Base-by-base conservation (phyloP, 2,329 filamentous ascomycete species). In the Calonectria multiphialidica region DNA sequence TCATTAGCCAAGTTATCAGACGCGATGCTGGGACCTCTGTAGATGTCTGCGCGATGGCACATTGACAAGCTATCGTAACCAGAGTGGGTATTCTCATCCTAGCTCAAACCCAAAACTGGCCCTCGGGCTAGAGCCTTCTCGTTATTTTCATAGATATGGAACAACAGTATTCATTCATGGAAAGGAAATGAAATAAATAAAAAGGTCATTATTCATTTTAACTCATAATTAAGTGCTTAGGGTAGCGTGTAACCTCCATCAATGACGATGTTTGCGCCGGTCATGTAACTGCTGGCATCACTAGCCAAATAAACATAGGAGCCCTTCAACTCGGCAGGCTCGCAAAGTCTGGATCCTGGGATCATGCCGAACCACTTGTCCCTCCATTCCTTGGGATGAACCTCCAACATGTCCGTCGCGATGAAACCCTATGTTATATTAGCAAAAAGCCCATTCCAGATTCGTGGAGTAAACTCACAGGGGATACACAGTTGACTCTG, bases 261-360 rank as follows among this genome's bases (percentile, higher is more conserved):
- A 49, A 80, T 75, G 1, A 80, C 75, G 50, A 79, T 49, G 63
- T 80, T 79, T 28, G 77, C 76, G 21, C 83, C 83, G 10, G 83
- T 85, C 83, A 85, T 84, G 68, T 84, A 85, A 61, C 82, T 84
- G 37, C 82, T 83, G 5, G 84, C 83, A 68, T 85, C 81, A 59
- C 83, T 84, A 8, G 83, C 82, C 28, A 84, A 73, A 62, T 81
- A 85, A 10, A 85, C 82, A 59, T 84, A 84, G 1, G 80, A 77
- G 3, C 82, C 81, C 68, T 84, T 83, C 13, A 84, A 73, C 55
- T 84, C 82, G 16, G 78, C 66, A n/a, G 82, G 70, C 15, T 82
- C 75, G 47, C 80, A 81, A 35, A 84, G 77, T 13, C 72, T 65
- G 10, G 63, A 70, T 21, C 71, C 74, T 10, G 74, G 75, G 42